phyloP scores from a whole-genome alignment of 1,284 basidiomycete species.

The Lentinus polychrous region DNA sequence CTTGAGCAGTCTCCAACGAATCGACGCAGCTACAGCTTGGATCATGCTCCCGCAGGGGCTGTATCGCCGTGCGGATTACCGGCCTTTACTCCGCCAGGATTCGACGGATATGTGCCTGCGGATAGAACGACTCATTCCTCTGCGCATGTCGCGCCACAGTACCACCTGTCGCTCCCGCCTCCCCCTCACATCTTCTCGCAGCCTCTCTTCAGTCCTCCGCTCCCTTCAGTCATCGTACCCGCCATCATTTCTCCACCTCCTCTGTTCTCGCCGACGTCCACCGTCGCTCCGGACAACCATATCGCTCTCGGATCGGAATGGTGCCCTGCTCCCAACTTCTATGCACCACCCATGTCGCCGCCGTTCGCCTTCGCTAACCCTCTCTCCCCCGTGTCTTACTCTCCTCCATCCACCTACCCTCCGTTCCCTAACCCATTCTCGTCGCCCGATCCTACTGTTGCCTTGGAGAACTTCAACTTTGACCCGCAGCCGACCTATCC shows the following conservation, averaged over 20 bases:
- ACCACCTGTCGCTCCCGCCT: no score
- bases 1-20: no score
- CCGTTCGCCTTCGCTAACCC: background rate
- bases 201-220: background rate
- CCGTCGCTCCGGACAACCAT: background rate
- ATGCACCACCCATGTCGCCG: background rate
- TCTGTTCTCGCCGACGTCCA: background rate
- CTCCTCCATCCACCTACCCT: background rate
- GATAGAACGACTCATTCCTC: no score
- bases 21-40: no score
- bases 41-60: no score
- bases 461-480: no score
- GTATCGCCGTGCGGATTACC: no score
- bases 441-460: background rate
- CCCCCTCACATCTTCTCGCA: no score
- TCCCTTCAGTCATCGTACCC: background rate
- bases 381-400: background rate
- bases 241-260: background rate
- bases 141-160: no score
- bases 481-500: background rate
- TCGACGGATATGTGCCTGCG: no score
- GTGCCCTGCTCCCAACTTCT: background rate
- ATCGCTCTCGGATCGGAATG: no score
- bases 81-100: no score
- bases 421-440: background rate